Conservation (phyloP, 208 protist species). For the Spongospora subterranea region DNA sequence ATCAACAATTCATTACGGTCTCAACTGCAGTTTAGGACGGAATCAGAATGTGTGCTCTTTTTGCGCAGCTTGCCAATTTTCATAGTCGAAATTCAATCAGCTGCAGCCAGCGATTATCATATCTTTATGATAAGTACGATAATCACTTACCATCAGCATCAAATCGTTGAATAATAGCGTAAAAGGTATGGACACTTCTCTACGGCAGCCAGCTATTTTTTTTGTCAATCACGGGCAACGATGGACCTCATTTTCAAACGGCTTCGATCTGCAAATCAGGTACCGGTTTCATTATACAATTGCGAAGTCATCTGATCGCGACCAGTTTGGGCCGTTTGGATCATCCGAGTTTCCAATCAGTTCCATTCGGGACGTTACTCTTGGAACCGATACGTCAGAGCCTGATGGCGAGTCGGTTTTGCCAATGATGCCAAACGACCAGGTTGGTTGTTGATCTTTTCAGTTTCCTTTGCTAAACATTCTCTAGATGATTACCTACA, state of each 20-base stretch:
- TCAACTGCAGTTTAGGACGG: slow-evolving; percentile 1
- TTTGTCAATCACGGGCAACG: not conserved
- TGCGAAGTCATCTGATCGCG: not conserved
- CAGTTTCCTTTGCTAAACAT: not conserved
- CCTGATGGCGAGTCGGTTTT: not conserved
- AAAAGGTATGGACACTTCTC: slow-evolving; percentile 38
- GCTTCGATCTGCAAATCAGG: not conserved
- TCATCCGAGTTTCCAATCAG: not conserved
- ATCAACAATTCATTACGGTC: no score
- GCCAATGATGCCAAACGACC: not conserved
- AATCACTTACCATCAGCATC: not conserved
- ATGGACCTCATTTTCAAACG: slow-evolving; percentile 4
- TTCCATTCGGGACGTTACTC: slow-evolving; percentile 3
- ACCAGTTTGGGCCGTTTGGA: not conserved
- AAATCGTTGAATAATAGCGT: not conserved
- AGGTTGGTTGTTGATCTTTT: not conserved
- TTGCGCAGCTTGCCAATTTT: slow-evolving; percentile 38
- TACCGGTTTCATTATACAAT: not conserved
- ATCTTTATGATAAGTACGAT: not conserved
- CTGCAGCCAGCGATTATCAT: not conserved
- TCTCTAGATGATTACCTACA: slow-evolving; percentile 1
- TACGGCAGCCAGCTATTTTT: slow-evolving; percentile 27
- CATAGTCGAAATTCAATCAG: not conserved
- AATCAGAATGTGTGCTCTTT: not conserved
- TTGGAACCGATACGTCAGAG: not conserved